A percentile compares a stretch with the other conserved stretches of the same genome.
Conservation (phyloP, 441 rosid genomes). For the Euphorbia celastroides region DNA sequence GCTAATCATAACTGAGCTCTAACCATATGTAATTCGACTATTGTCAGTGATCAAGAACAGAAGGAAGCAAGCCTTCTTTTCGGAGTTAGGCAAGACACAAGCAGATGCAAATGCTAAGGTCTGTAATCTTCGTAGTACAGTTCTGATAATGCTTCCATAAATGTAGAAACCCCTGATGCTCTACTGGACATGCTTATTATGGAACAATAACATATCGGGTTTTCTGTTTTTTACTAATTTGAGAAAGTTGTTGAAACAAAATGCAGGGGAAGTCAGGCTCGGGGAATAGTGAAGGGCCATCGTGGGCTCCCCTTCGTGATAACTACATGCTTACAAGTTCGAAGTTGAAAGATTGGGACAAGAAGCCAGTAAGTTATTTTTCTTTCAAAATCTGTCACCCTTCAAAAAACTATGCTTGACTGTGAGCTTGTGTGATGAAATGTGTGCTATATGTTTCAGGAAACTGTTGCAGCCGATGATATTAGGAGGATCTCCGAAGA, state of each 20-base stretch:
- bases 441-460: slow-evolving; percentile 35
- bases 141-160: too few species aligned
- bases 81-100: slow-evolving; percentile 63
- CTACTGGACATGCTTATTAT: too few species aligned
- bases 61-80: slow-evolving; percentile 82
- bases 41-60: slow-evolving; percentile 42
- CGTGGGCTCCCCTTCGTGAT: slow-evolving; percentile 92
- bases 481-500: slow-evolving; percentile 42
- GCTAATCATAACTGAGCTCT: too few species aligned
- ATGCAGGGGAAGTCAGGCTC: slow-evolving; percentile 44
- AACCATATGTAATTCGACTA: too few species aligned
- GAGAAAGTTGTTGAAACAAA: neutral
- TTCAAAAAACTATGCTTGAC: neutral
- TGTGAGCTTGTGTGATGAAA: neutral
- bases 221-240: too few species aligned
- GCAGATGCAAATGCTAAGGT: slow-evolving; percentile 44
- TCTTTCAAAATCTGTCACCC: neutral
- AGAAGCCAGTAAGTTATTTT: slow-evolving; percentile 43
- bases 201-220: too few species aligned
- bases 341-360: slow-evolving; percentile 93
- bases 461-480: slow-evolving; percentile 35
- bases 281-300: slow-evolving; percentile 48
- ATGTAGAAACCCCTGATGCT: too few species aligned
- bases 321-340: slow-evolving; percentile 86
- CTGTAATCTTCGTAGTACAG: too few species aligned